Evolutionary conservation across 2,329 filamentous ascomycete species (phyloP).

Genomic region (Lasiodiplodia theobromae): DNA sequence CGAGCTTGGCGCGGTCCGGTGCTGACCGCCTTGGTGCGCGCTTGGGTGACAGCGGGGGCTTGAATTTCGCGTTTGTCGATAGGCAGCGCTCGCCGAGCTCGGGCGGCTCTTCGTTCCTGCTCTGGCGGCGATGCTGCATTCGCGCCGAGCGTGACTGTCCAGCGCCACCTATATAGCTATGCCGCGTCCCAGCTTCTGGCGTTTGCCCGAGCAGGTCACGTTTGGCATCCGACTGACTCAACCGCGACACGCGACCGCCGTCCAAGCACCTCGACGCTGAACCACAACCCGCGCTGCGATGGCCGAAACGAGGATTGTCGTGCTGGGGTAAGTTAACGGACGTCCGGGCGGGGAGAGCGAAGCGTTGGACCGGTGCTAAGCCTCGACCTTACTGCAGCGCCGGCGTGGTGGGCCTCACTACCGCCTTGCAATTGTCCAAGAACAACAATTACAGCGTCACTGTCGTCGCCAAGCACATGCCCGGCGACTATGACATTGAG

Average conservation of each 20-base stretch:
- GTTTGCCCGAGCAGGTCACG: slow-evolving; percentile 13
- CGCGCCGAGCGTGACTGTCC: not conserved
- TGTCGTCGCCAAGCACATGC: slow-evolving; percentile 86
- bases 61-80: slow-evolving; percentile 8
- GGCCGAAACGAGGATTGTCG: slow-evolving; percentile 48
- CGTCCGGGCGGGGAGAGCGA: not conserved
- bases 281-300: not conserved
- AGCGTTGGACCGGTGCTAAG: slow-evolving; percentile 23
- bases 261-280: not conserved
- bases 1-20: slow-evolving; percentile 27
- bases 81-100: slow-evolving; percentile 14
- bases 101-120: not conserved
- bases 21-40: slow-evolving; percentile 26
- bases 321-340: slow-evolving; percentile 53
- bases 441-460: slow-evolving; percentile 67
- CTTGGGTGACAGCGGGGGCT: not conserved
- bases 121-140: slow-evolving; percentile 4
- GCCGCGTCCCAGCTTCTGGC: not conserved
- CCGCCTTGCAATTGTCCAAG: slow-evolving; percentile 66
- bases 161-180: slow-evolving; percentile 9
- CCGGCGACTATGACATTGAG: slow-evolving; percentile 89
- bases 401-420: slow-evolving; percentile 71
- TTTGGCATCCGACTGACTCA: slow-evolving; percentile 18
- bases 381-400: slow-evolving; percentile 54
- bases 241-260: slow-evolving; percentile 19